Conservation (phyloP, 75 land plant species). For the Isoetes taiwanensis region DNA sequence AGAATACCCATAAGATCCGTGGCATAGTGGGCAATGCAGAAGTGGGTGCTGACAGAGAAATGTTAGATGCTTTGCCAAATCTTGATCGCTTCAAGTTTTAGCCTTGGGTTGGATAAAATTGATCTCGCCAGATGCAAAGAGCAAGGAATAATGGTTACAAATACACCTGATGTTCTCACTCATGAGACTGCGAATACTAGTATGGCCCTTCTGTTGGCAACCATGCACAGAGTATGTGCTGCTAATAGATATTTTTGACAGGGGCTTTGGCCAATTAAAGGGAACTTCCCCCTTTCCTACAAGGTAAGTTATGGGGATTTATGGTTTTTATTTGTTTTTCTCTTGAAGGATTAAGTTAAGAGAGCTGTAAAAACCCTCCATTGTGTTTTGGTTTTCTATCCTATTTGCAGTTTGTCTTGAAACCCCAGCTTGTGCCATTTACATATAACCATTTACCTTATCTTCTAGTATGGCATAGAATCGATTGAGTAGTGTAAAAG, state of each 20-base stretch:
- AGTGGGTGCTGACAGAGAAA: slow-evolving; percentile 36
- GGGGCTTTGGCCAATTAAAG: slow-evolving; percentile 47
- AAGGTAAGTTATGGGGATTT: too few relatives aligned
- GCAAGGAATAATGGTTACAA: slow-evolving; percentile 33
- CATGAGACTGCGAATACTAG: slow-evolving; percentile 86
- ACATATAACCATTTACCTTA: too few relatives aligned
- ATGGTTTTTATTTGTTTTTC: too few relatives aligned
- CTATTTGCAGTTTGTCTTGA: too few relatives aligned
- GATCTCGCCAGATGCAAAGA: slow-evolving; percentile 56
- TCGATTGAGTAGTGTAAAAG: too few relatives aligned
- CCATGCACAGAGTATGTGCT: slow-evolving; percentile 44
- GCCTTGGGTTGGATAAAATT: slow-evolving; percentile 69
- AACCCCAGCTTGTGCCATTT: too few relatives aligned
- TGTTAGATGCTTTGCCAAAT: slow-evolving; percentile 50
- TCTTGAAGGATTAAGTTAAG: too few relatives aligned
- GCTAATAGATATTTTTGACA: slow-evolving; percentile 69
- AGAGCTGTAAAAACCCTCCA: too few relatives aligned
- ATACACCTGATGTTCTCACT: slow-evolving; percentile 46
- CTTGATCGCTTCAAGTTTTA: slow-evolving; percentile 57
- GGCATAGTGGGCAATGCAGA: slow-evolving; percentile 49
- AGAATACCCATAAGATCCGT: slow-evolving; percentile 28
- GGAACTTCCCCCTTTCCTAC: slow-evolving; percentile 48
- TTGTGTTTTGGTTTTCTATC: too few relatives aligned
- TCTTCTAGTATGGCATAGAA: too few relatives aligned
- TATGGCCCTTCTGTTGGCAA: slow-evolving; percentile 51